Evolutionary conservation across 495 filamentous ascomycete genomes (phyloP), one percentile per base, ranked within the genome.

Genomic region (Neurospora sp.): DNA sequence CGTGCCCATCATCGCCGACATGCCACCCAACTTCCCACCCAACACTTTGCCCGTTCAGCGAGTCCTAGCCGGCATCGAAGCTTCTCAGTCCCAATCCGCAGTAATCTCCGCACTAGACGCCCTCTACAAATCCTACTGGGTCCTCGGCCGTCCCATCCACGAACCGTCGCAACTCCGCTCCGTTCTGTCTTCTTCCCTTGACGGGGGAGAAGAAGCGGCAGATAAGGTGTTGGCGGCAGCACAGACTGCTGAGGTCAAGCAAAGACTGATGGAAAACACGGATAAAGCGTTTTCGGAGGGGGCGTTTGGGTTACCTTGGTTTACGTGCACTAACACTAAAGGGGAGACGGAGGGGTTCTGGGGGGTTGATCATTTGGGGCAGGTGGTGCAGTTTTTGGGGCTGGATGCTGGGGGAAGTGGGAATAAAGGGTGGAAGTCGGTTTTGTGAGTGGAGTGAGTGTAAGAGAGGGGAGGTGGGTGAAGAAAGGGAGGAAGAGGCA

Each of bases 251-350:
- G 87, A 89, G 39, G 84, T 84, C 70, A 93, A 93, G 78, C 77
- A 82, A 10, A 69, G 80, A 5, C 78, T 93, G 69, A 76, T 70
- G 0, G 76, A 81, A 35, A 90, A 90, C 70, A 92, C 91, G 0
- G 84, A 91, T 42, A 72, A 73, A 18, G 88, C 89, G 3, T 86
- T 93, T 66, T 82, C 77, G 35, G 82, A 86, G 8, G 91, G 90
- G 8, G 90, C 89, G 2, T 94, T 94, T 81, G 92, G 91, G 6
- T 76, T 93, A 38, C 92, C 92, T 0, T 93, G 90, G 90, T 87
- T 91, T 75, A 86, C 88, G 39, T 90, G 90, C 81, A 88, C 88
- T 23, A 89, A 92, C 77, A 40, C 79, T 6, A 78, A 86, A 44
- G 90, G 90, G 5, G 77, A 87, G 76, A 91, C 79, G 11, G 89